Evolutionary conservation across 2,329 filamentous ascomycete genomes (phyloP), one percentile per base, ranked within the genome.

Genomic region (Venturia nashicola): DNA sequence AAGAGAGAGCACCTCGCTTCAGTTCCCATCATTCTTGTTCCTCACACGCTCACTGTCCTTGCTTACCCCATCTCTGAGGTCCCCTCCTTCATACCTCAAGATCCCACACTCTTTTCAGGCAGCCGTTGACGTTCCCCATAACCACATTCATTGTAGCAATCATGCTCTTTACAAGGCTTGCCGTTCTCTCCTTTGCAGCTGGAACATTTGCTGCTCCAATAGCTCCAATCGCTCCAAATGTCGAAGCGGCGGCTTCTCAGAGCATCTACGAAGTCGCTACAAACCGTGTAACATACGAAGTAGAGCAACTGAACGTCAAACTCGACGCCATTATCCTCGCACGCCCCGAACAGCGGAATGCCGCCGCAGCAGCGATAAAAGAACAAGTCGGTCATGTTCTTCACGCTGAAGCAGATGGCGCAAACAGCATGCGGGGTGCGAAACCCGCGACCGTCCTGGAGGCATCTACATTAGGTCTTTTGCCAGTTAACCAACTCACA

Each of bases 121-220:
- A 51, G 42, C 42, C 42, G 7, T 6, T 44, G 3, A 7, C 46
- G n/a, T n/a, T 27, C 14, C 9, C 20, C 11, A 27, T 14, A 27
- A 12, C 5, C n/a, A 27, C 46, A 27, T 5, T 44, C 14, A 6
- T 44, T 44, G 16, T 20, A n/a, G n/a, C 44, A 9, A 46, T n/a
- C 23, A 54, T 54, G 48, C 48, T 54, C 5, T 54, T 54, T 23
- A 34, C 48, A 54, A 4, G 23, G 6, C 12, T 54, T 14, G 48
- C 48, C 18, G 27, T 54, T 16, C 48, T 54, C 48, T 54, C 23
- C 16, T 60, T 40, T 1, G 16, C 34, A 11, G 20, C 34, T 18
- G 57, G 57, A 40, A 42, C 57, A 12, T 14, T 60, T 6, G 57
- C 57, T 40, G 57, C 57, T 40, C 57, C 57, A 27, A 60, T 60